Percentiles rank a stretch among this genome's conserved stretches.
Evolutionary conservation across 179 eudicot genomes (phyloP).

Genomic region (Spinacia oleracea): DNA sequence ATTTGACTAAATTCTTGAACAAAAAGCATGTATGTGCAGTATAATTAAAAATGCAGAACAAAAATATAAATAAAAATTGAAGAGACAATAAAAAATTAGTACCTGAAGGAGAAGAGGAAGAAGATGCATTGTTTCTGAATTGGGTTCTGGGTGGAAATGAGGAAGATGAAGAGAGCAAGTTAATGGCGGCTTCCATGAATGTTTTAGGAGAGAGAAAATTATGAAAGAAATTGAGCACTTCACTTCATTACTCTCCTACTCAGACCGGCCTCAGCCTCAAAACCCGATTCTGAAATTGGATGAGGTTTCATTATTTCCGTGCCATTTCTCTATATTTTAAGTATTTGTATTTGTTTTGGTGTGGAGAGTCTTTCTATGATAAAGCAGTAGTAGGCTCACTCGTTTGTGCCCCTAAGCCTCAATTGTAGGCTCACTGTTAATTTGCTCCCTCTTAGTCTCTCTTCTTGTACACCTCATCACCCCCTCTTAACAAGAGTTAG

Average conservation of each 20-base stretch:
- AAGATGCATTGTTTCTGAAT: conserved; percentile 36
- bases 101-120: conserved; percentile 51
- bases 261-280: conserved; percentile 3
- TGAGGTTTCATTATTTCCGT: neutral
- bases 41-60: neutral
- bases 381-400: too few relatives aligned
- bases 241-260: neutral
- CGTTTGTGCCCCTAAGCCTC: too few relatives aligned
- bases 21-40: neutral
- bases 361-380: too few relatives aligned
- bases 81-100: neutral
- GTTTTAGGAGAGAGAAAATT: neutral
- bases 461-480: too few relatives aligned
- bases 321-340: neutral
- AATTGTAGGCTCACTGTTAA: too few relatives aligned
- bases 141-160: conserved; percentile 46
- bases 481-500: too few relatives aligned
- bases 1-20: neutral
- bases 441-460: too few relatives aligned
- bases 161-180: conserved; percentile 62
- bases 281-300: neutral
- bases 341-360: too few relatives aligned
- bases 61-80: neutral
- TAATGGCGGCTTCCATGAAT: conserved; percentile 63
- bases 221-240: too few relatives aligned